Evolutionary conservation across 2,329 filamentous ascomycete species (phyloP), one percentile per base, ranked within the genome.

Genomic region (Clonostachys sp.): DNA sequence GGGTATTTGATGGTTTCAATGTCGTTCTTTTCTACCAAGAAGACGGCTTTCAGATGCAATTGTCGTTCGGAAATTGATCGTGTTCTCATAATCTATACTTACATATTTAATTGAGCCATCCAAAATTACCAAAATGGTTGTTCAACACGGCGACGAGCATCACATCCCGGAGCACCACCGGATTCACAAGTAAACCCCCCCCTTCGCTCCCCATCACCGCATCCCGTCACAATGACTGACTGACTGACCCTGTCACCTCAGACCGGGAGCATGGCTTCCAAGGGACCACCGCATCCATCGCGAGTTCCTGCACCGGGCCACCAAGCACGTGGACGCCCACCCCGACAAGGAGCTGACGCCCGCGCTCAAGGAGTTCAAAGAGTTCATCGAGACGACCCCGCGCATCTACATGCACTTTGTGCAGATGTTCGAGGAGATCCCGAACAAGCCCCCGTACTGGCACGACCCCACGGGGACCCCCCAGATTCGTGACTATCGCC

Each of bases 361-460:
- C 0, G 81, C 81, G 0, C 63, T 89, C 1, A 56, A 75, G 51
- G 84, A 87, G 52, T 87, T 89, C 67, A 73, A 82, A 57, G 61
- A 77, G 2, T 66, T 88, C 20, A 88, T 89, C 51, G 84, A 89
- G 60, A 62, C 62, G 30, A 81, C 81, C 52, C 68, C 83, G 2
- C 75, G 82, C 18, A 67, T 89, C 24, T 84, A 81, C 67, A 83
- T 88, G 74, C 80, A 83, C 60, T 80, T 87, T 57, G 68, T 70
- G 20, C 70, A 76, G 52, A 89, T 89, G 86, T 89, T 86, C 64
- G 70, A 78, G 33, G 81, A 89, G 64, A 71, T 88, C 17, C 84
- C 85, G 0, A 59, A 61, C 34, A 82, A 81, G 61, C 66, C 73
- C 16, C 78, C 78, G 0, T 89, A 89, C 63, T 59, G 63, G 49